Conservation (phyloP, 768 basidiomycete species). For the Boletus bicolor region DNA sequence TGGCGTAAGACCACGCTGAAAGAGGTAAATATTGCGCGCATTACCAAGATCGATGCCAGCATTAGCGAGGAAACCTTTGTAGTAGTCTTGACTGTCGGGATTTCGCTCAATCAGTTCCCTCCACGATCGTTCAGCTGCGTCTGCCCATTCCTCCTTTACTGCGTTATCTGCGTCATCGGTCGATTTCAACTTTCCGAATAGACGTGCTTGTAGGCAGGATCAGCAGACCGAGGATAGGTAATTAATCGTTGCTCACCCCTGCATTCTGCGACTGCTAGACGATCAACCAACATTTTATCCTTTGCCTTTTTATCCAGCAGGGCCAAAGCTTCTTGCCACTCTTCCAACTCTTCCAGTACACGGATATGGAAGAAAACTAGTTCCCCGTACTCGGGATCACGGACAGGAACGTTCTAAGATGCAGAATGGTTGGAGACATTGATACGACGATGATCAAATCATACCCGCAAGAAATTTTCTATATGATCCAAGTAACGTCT, state of each 20-base stretch:
- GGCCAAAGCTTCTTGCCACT: constrained; percentile 55
- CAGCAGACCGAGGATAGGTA: neutral
- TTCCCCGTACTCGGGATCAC: constrained; percentile 84
- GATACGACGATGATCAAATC: neutral
- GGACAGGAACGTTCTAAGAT: constrained; percentile 65
- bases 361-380: constrained; percentile 72
- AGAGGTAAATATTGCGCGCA: constrained; percentile 14
- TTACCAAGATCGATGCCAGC: constrained; percentile 66
- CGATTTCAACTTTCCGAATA: constrained; percentile 58
- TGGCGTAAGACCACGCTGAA: constrained; percentile 13
- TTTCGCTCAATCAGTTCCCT: constrained; percentile 79
- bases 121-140: constrained; percentile 82
- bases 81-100: constrained; percentile 79
- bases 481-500: constrained; percentile 72
- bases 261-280: constrained; percentile 60
- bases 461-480: constrained; percentile 66
- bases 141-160: constrained; percentile 37
- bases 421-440: constrained; percentile 5
- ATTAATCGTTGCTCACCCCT: constrained; percentile 46
- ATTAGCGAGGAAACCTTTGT: constrained; percentile 65
- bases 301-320: constrained; percentile 65
- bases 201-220: constrained; percentile 52
- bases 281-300: constrained; percentile 66
- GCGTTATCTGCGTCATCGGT: constrained; percentile 4
- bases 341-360: constrained; percentile 70